Conservation (phyloP, 2,329 filamentous ascomycete genomes). For the Zymoseptoria pseudotritici region DNA sequence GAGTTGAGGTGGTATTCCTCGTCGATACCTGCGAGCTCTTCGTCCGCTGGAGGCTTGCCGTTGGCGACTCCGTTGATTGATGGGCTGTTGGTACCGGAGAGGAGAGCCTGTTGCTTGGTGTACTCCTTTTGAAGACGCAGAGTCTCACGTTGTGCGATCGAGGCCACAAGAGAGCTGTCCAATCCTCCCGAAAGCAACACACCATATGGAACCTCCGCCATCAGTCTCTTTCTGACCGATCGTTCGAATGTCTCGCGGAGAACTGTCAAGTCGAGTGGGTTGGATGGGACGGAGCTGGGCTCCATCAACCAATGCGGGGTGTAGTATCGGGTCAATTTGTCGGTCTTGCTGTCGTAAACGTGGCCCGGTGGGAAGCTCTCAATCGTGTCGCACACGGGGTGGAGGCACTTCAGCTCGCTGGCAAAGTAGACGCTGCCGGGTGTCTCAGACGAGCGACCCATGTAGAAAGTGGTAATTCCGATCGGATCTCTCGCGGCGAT, state of each 20-base stretch:
- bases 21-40: constrained; percentile 86
- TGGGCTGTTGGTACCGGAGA: constrained; percentile 25
- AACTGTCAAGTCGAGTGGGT: constrained; percentile 73
- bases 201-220: constrained; percentile 98
- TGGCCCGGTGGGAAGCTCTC: constrained; percentile 91
- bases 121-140: constrained; percentile 55
- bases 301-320: constrained; percentile 86
- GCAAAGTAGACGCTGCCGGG: constrained; percentile 88
- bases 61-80: constrained; percentile 29
- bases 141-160: constrained; percentile 92
- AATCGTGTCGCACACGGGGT: constrained; percentile 92
- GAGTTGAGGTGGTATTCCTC: constrained; percentile 84
- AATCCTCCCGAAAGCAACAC: constrained; percentile 91
- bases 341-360: constrained; percentile 89
- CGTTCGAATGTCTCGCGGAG: constrained; percentile 79
- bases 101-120: constrained; percentile 35
- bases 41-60: constrained; percentile 48
- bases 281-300: constrained; percentile 65
- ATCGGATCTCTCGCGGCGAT: constrained; percentile 94
- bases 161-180: constrained; percentile 89
- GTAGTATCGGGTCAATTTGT: constrained; percentile 79
- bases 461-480: constrained; percentile 94
- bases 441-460: constrained; percentile 76
- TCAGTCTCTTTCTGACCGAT: constrained; percentile 89
- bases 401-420: constrained; percentile 89